Conservation (phyloP, 108 stramenopile genomes). For the Asterionellopsis glacialis region DNA sequence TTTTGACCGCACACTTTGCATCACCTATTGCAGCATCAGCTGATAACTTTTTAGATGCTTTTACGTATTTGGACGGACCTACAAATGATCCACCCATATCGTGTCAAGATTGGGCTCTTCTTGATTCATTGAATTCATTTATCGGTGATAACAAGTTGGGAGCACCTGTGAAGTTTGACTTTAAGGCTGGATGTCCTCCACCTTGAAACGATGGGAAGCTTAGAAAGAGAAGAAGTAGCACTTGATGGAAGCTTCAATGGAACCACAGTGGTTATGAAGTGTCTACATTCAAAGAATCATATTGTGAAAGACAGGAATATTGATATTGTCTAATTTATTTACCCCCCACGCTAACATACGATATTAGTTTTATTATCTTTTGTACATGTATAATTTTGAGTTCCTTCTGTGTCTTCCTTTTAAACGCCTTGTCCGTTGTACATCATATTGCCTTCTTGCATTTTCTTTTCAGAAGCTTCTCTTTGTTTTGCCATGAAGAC, state of each 20-base stretch:
- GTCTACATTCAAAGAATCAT: no score
- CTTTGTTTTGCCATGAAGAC: constrained; percentile 29
- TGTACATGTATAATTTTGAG: no score
- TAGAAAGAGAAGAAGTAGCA: background rate
- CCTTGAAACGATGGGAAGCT: background rate
- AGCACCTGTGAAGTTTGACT: constrained; percentile 45
- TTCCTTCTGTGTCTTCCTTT: no score
- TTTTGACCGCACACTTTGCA: constrained; percentile 59
- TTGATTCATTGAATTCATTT: constrained; percentile 45
- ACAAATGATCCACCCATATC: constrained; percentile 32
- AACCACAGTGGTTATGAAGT: no score
- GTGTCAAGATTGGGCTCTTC: constrained; percentile 54
- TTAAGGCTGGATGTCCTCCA: constrained; percentile 25
- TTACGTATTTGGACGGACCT: constrained; percentile 23
- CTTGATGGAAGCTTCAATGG: background rate
- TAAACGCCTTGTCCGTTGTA: no score
- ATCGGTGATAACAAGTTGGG: constrained; percentile 49
- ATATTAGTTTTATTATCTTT: no score
- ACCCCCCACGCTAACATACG: no score
- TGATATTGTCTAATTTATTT: no score
- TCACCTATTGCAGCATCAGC: constrained; percentile 46
- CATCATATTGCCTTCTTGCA: no score
- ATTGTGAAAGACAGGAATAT: no score
- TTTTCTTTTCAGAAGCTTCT: no score
- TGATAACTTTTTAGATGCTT: constrained; percentile 23